Conservation (phyloP, 177 flowering plant genomes). For the Vitis hybrid region DNA sequence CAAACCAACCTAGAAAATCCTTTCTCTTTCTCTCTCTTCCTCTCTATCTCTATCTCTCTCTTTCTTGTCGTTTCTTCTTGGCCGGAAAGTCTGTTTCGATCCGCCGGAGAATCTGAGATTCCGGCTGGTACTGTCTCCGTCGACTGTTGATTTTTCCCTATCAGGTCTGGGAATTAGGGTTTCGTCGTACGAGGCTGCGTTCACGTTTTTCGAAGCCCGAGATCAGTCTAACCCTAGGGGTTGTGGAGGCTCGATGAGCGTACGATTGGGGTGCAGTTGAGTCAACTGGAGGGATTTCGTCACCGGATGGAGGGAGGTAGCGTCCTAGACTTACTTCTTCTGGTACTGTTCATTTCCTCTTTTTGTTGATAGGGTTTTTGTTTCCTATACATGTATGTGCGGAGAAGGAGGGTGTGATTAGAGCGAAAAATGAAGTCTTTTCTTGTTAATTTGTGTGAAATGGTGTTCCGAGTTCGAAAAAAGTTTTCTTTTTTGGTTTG, state of each 20-base stretch:
- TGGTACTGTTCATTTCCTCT: slow-evolving; percentile 49
- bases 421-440: background rate
- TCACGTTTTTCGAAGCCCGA: background rate
- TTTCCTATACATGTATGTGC: slow-evolving; percentile 1
- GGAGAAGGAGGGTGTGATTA: background rate
- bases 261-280: slow-evolving; percentile 44
- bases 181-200: background rate
- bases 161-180: slow-evolving; percentile 14
- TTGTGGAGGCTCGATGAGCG: slow-evolving; percentile 42
- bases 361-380: slow-evolving; percentile 14
- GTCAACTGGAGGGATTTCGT: slow-evolving; percentile 56
- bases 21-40: slow-evolving; percentile 7
- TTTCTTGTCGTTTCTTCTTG: background rate
- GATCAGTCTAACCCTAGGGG: slow-evolving; percentile 15
- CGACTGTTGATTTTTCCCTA: background rate
- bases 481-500: background rate
- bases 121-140: slow-evolving; percentile 18
- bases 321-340: slow-evolving; percentile 55
- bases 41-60: background rate
- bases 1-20: slow-evolving; percentile 6
- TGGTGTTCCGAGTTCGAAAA: background rate
- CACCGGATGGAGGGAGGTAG: slow-evolving; percentile 99
- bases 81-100: slow-evolving; percentile 5
- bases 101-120: slow-evolving; percentile 14
- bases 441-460: background rate